These are phyloP conservation scores for Marasmius fiardii DNA, from an alignment of 1,284 basidiomycete genomes.

Conservation along the genomic window DNA sequence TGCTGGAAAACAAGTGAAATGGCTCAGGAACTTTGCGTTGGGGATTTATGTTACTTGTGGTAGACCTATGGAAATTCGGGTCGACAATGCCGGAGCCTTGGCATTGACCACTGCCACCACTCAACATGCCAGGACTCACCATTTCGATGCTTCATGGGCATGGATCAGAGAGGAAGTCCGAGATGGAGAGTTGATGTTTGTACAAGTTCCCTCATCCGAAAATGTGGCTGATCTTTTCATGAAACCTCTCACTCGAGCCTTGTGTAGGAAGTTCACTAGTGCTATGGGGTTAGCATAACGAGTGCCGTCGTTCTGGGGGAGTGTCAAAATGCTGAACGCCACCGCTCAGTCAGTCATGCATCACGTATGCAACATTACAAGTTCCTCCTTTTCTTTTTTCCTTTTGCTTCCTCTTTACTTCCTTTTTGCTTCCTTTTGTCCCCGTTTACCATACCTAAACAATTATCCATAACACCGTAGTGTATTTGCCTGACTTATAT, in stretches of 20 bases:
- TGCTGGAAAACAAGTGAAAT: slow-evolving; percentile 28
- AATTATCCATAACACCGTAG: no score
- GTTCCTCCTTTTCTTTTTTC: no score
- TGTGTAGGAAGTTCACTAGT: no score
- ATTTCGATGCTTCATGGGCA: not conserved
- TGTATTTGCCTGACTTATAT: no score
- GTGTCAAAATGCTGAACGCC: no score
- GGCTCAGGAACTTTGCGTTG: slow-evolving; percentile 35
- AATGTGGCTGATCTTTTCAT: not conserved
- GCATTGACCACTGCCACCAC: not conserved
- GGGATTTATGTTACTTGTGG: not conserved
- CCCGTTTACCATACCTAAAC: no score
- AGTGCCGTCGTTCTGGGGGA: no score
- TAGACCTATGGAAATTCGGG: not conserved
- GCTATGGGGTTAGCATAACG: no score
- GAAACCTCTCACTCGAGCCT: not conserved
- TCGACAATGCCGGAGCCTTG: not conserved
- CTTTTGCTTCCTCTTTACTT: no score
- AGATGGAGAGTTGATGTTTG: not conserved
- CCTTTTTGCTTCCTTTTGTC: no score
- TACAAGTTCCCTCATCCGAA: not conserved
- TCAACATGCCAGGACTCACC: not conserved
- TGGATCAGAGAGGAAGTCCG: not conserved
- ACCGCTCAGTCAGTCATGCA: no score
- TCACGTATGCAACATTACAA: no score